phyloP scores from a whole-genome alignment of 2,329 filamentous ascomycete species.

The Colletotrichum horii region DNA sequence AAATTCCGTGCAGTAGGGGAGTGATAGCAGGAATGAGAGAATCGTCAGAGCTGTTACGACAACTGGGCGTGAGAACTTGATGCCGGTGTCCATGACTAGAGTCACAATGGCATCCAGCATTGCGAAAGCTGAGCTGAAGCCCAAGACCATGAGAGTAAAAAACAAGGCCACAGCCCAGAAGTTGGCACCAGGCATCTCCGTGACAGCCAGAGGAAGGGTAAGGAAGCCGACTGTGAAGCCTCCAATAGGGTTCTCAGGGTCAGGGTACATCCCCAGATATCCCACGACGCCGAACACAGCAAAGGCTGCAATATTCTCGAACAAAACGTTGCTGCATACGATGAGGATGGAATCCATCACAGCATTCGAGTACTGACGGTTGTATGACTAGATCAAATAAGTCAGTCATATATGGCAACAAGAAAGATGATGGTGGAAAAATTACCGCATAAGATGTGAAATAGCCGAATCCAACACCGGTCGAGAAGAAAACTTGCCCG shows the following conservation, averaged over 20 bases:
- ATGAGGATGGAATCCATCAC: slow-evolving; percentile 64
- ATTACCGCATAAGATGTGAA: slow-evolving; percentile 57
- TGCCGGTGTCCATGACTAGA: slow-evolving; percentile 56
- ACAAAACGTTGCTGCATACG: slow-evolving; percentile 58
- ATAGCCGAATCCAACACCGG: slow-evolving; percentile 34
- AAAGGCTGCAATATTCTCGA: slow-evolving; percentile 57
- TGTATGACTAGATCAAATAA: slow-evolving; percentile 46
- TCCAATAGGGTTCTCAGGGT: slow-evolving; percentile 47
- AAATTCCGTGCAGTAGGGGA: slow-evolving; percentile 63
- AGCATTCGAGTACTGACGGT: slow-evolving; percentile 61
- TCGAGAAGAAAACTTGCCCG: slow-evolving; percentile 44
- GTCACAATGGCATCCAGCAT: slow-evolving; percentile 64
- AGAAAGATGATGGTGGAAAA: not conserved
- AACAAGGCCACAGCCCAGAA: slow-evolving; percentile 65
- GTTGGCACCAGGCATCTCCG: slow-evolving; percentile 61
- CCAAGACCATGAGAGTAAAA: slow-evolving; percentile 62
- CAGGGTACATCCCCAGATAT: slow-evolving; percentile 40
- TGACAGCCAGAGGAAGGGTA: slow-evolving; percentile 60
- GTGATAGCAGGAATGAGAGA: slow-evolving; percentile 56
- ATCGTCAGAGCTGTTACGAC: slow-evolving; percentile 56
- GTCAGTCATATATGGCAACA: not conserved
- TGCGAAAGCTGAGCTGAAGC: slow-evolving; percentile 63
- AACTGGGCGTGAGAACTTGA: slow-evolving; percentile 48
- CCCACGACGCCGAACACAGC: slow-evolving; percentile 62
- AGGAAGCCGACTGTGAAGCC: slow-evolving; percentile 63